Evolutionary conservation across 2,329 filamentous ascomycete genomes (phyloP).

Genomic region (Monosporascus sp.): DNA sequence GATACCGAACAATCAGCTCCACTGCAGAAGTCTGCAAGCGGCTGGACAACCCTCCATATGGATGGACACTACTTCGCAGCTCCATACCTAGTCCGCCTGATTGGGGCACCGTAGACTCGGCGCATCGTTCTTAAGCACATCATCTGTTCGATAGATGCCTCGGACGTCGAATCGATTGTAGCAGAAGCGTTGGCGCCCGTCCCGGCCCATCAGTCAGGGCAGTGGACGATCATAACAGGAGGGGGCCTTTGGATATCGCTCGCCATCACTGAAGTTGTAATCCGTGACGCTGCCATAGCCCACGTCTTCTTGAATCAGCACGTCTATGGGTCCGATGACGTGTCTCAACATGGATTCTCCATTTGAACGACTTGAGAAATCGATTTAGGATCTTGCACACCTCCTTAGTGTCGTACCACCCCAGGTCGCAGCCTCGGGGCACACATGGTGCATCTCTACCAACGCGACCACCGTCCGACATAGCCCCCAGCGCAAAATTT

Average conservation of each 20-base stretch:
- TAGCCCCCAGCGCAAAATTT: constrained; percentile 32
- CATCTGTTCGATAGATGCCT: constrained; percentile 41
- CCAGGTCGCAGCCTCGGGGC: constrained; percentile 40
- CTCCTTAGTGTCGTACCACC: constrained; percentile 41
- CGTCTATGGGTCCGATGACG: constrained; percentile 41
- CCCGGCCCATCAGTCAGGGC: constrained; percentile 2
- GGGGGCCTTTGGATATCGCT: constrained; percentile 19
- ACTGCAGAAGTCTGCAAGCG: constrained; percentile 19
- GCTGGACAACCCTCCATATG: not conserved
- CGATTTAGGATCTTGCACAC: constrained; percentile 39
- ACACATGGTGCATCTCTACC: constrained; percentile 40
- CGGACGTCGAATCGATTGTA: constrained; percentile 45
- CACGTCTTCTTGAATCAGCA: constrained; percentile 39
- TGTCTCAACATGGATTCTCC: constrained; percentile 46
- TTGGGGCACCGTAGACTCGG: constrained; percentile 34
- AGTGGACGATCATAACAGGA: not conserved
- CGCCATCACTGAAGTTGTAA: constrained; percentile 41
- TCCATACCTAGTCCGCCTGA: constrained; percentile 25
- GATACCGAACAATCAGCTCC: constrained; percentile 39
- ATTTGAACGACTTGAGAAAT: constrained; percentile 43
- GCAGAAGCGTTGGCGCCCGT: constrained; percentile 40
- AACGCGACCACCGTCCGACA: constrained; percentile 39
- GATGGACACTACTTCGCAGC: constrained; percentile 19
- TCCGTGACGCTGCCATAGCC: constrained; percentile 44
- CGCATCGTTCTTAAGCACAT: constrained; percentile 38